phyloP scores from a whole-genome alignment of 352 stramenopile species.

The Labyrinthula sp. region DNA sequence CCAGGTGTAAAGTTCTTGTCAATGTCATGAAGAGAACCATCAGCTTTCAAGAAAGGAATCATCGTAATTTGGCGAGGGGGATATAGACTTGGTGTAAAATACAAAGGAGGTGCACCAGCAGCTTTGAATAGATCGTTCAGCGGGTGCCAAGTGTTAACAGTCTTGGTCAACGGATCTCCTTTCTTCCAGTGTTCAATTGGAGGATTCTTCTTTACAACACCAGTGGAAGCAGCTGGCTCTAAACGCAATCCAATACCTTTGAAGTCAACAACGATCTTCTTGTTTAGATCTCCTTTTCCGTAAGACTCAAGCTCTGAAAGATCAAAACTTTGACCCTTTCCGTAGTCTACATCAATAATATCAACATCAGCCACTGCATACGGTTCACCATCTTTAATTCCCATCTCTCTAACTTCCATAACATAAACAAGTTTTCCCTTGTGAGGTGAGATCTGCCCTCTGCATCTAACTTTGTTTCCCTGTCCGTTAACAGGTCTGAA shows the following conservation, averaged over 20 bases:
- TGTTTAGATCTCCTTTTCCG: constrained; percentile 17
- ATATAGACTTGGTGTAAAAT: constrained; percentile 8
- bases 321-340: constrained; percentile 9
- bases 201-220: too few species aligned
- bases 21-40: constrained; percentile 1
- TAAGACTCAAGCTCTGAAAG: not conserved
- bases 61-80: constrained; percentile 5
- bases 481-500: constrained; percentile 18
- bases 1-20: constrained; percentile 12
- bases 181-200: too few species aligned
- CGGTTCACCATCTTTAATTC: constrained; percentile 11
- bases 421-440: constrained; percentile 24
- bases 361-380: constrained; percentile 16
- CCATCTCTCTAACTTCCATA: constrained; percentile 21
- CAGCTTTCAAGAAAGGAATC: too few species aligned
- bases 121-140: constrained; percentile 6
- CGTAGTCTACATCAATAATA: constrained; percentile 14
- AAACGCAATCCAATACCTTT: constrained; percentile 11
- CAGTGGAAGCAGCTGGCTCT: too few species aligned
- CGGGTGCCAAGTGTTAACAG: constrained; percentile 8
- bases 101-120: constrained; percentile 4
- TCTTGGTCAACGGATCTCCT: constrained; percentile 2
- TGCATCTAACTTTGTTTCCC: constrained; percentile 15
- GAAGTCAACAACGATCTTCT: constrained; percentile 25
- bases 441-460: constrained; percentile 20